Evolutionary conservation across 225 moss, liverwort and hornwort genomes (phyloP), one percentile per base, ranked within the genome.

Genomic region (Rhytidiadelphus loreus): DNA sequence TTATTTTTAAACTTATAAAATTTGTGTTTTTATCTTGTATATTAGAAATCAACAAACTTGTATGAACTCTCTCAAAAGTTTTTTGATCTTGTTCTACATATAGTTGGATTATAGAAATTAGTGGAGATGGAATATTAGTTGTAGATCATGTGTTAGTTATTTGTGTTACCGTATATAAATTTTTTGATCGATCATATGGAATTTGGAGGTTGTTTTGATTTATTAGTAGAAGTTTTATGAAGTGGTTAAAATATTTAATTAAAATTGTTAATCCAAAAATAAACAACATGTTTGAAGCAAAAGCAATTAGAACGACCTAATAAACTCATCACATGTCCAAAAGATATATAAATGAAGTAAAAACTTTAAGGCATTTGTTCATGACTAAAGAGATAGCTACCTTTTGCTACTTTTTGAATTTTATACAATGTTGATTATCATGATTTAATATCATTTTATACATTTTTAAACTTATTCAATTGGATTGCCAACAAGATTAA

Each of bases 51-150:
- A 69, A 69, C 13, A 39, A 69, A 39, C 23, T 39, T 12, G 0
- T 23, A 6, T n/a, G 2, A 7, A 1, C 4, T n/a, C 2, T 13
- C 2, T 21, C 0, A 6, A n/a, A 68, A 68, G 16, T 6, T 5
- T 18, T 37, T 66, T 68, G n/a, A n/a, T 4, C 12, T 0, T n/a
- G 4, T 23, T 68, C 4, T n/a, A 4, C 4, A n/a, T 22, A 68
- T 12, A n/a, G 2, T 68, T 68, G 23, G n/a, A 13, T 23, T n/a
- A 68, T n/a, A 68, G n/a, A 22, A 37, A n/a, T 21, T 6, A 68
- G 22, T 68, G 1, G 20, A 37, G 11, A 65, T 35, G 11, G 11
- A 66, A 66, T 64, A 35, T 64, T 18, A 18, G 5, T 37, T n/a
- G 68, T 23, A 7, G 13, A 0, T 68, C 13, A n/a, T 22, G 12